Base-by-base conservation (phyloP, 1,139 yeast genomes). In the Suhomyces wounanorum region DNA sequence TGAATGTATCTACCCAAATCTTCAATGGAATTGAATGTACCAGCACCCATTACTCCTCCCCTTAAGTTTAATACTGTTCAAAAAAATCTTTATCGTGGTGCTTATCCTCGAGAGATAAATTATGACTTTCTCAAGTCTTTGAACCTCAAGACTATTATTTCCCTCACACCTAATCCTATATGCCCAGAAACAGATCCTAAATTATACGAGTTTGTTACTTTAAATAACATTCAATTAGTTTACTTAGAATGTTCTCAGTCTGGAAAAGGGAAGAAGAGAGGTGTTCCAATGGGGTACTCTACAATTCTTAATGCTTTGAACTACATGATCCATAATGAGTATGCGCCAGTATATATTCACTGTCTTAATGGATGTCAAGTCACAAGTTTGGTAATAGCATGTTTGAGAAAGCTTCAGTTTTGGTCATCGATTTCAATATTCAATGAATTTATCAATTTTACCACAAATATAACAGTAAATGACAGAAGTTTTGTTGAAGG, bases 341-440 rank as follows among this genome's bases (percentile, higher is more conserved):
- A 77, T 58, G 81, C 85, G 11, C 97, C 97, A 0, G 74, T 88
- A 9, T 92, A 88, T 64, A 68, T 94, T 3, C 97, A 92, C 66
- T 92, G 98, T 66, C 72, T 86, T 26, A 92, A 89, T 63, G 98
- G 98, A 0, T 91, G 96, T 8, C 94, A 90, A 58, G 88, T 89
- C 1, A 88, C 96, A 0, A 83, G 95, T 33, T 73, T 94, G 46
- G 82, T 90, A 2, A 80, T 92, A 36, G 97, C 97, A 8, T 90
- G 97, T 64, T 72, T 91, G 41, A 72, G 99, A 31, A 89, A 89
- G 61, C 72, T 89, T 35, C 89, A 90, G 40, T 84, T 87, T 60
- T 94, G 99, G 99, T 86, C 96, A 9, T 82, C 89, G 16, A 90
- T 91, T 8, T 85, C 97, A 0, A 90, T 94, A 14, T 84, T 88